phyloP scores from a whole-genome alignment of 257 asterid species.

The Penstemon barbatus region DNA sequence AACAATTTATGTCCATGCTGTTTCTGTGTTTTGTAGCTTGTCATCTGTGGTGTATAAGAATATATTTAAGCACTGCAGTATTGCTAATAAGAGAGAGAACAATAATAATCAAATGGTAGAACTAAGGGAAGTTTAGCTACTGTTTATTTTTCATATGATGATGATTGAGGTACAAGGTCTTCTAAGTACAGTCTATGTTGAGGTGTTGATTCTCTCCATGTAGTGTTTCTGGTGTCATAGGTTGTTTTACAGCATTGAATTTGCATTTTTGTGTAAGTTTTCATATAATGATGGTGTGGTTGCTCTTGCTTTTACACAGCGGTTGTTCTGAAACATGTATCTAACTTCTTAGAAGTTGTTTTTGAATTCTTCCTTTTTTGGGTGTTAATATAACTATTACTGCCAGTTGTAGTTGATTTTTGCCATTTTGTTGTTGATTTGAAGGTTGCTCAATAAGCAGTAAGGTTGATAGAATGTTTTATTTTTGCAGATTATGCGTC shows the following conservation, averaged over 20 bases:
- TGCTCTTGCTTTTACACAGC: neutral
- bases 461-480: neutral
- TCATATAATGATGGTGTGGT: neutral
- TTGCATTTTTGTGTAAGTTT: no score
- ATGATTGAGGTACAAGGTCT: neutral
- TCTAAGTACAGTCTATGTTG: neutral
- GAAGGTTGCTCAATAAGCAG: neutral
- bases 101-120: constrained; percentile 4
- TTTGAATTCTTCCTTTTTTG: no score
- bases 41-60: neutral
- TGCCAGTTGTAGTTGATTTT: no score
- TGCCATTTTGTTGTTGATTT: neutral
- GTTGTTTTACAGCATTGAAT: no score
- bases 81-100: neutral
- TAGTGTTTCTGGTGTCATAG: no score
- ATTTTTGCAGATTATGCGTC: constrained; percentile 32
- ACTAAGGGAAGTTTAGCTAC: neutral
- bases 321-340: neutral
- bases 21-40: constrained; percentile 1
- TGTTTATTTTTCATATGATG: neutral
- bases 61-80: neutral
- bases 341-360: neutral
- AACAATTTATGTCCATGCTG: neutral
- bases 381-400: no score
- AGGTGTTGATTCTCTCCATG: no score